Conservation (phyloP, 352 stramenopile species). For the Phytophthora cajani region DNA sequence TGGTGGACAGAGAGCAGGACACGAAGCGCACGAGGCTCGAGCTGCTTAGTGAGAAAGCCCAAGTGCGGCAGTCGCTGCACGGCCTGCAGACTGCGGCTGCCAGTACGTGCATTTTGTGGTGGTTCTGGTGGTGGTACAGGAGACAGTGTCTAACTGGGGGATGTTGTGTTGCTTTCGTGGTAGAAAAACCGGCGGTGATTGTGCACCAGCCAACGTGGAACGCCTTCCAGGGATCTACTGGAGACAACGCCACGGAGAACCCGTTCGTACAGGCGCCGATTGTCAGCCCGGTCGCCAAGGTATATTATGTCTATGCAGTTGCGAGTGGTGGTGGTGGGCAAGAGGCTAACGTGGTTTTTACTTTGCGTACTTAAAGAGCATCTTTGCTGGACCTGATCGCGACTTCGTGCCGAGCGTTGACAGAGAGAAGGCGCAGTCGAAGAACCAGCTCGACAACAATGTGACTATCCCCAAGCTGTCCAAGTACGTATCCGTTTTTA, state of each 20-base stretch:
- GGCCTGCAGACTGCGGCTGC: constrained; percentile 49
- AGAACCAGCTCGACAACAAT: constrained; percentile 51
- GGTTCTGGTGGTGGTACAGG: background rate
- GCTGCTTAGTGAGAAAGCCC: constrained; percentile 64
- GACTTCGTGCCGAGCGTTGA: constrained; percentile 47
- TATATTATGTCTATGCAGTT: constrained; percentile 2
- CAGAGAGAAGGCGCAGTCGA: constrained; percentile 45
- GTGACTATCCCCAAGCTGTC: constrained; percentile 45
- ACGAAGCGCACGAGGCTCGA: constrained; percentile 59
- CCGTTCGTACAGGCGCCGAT: constrained; percentile 60
- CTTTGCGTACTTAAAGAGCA: constrained; percentile 17
- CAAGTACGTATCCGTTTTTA: constrained; percentile 32
- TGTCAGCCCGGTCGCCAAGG: constrained; percentile 36
- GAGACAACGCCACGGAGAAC: constrained; percentile 52
- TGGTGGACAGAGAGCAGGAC: constrained; percentile 64
- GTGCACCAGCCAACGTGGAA: constrained; percentile 60
- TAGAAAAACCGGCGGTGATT: constrained; percentile 48
- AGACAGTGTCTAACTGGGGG: background rate
- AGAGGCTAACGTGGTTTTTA: background rate
- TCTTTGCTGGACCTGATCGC: constrained; percentile 44
- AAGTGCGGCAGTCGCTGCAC: constrained; percentile 67
- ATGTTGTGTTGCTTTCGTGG: constrained; percentile 12
- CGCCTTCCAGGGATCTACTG: constrained; percentile 54
- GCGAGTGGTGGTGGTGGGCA: background rate
- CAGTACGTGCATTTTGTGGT: constrained; percentile 35